A percentile compares a stretch with the other conserved stretches of the same genome.
phyloP scores from a whole-genome alignment of 345 rosid species.

The Punica granatum region DNA sequence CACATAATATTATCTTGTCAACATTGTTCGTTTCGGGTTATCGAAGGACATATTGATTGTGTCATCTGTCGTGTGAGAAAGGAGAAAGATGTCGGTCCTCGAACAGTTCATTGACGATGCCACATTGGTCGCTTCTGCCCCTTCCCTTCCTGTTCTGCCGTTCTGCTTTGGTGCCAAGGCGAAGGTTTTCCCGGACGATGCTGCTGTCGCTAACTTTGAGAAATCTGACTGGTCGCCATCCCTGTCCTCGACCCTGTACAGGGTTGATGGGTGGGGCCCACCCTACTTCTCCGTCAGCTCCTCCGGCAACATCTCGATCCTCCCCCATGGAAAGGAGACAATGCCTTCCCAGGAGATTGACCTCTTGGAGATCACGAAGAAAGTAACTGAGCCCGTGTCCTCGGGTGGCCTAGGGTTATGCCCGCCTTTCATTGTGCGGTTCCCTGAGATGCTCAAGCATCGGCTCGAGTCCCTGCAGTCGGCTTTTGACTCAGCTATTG shows the following conservation, averaged over 20 bases:
- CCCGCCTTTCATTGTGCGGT: constrained; percentile 6
- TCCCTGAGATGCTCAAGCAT: no score
- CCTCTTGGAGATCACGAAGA: constrained; percentile 3
- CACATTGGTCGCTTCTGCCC: background rate
- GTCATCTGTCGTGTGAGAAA: background rate
- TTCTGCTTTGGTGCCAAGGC: background rate
- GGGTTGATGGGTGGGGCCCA: constrained; percentile 3
- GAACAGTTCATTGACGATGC: background rate
- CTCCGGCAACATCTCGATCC: constrained; percentile 7
- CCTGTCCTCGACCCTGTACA: constrained; percentile 1
- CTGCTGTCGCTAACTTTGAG: background rate
- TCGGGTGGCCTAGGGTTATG: background rate
- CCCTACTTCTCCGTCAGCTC: constrained; percentile 10
- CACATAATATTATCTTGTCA: background rate
- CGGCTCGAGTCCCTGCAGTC: no score
- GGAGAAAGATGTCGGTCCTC: background rate
- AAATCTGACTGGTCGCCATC: background rate
- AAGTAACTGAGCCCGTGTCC: background rate
- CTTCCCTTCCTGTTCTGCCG: background rate
- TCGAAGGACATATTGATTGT: background rate
- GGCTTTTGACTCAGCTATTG: background rate
- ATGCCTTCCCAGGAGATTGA: constrained; percentile 1
- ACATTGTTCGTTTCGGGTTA: background rate
- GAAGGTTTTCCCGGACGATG: background rate
- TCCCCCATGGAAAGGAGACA: background rate